phyloP scores from a whole-genome alignment of 129 eudicot genomes.

The Mikania micrantha region DNA sequence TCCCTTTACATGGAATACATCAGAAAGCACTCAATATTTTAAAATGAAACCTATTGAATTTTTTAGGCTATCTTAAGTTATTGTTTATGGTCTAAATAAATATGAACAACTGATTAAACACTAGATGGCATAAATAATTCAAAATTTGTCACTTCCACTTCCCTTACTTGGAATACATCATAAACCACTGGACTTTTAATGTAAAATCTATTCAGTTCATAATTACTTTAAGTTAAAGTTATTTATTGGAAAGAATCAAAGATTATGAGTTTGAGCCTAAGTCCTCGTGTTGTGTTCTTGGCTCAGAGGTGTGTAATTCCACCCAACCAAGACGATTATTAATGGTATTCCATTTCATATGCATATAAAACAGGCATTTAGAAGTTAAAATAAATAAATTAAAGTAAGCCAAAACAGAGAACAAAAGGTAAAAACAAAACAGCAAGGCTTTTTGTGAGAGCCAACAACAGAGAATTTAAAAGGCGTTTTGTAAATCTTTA shows the following conservation, averaged over 20 bases:
- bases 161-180: constrained; percentile 21
- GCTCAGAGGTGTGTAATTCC: constrained; percentile 29
- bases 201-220: too few species aligned
- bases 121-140: constrained; percentile 20
- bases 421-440: constrained; percentile 9
- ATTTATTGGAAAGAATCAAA: too few species aligned
- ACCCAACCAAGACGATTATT: constrained; percentile 18
- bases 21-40: constrained; percentile 29
- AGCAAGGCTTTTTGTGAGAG: constrained; percentile 11
- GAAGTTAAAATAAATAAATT: constrained; percentile 6
- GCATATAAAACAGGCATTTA: neutral
- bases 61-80: constrained; percentile 10
- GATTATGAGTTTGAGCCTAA: constrained; percentile 18
- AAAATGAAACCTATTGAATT: neutral
- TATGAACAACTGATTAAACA: constrained; percentile 14
- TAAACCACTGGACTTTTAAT: too few species aligned
- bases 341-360: constrained; percentile 29
- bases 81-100: constrained; percentile 1
- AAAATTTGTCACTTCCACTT: constrained; percentile 28
- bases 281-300: constrained; percentile 35
- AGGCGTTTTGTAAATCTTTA: neutral
- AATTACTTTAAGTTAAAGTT: too few species aligned
- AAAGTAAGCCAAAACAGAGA: constrained; percentile 13
- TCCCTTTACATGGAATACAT: constrained; percentile 23
- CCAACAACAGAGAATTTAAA: constrained; percentile 11